Base-by-base conservation (phyloP, 495 filamentous ascomycete genomes). In the Sordaria brevicollis region DNA sequence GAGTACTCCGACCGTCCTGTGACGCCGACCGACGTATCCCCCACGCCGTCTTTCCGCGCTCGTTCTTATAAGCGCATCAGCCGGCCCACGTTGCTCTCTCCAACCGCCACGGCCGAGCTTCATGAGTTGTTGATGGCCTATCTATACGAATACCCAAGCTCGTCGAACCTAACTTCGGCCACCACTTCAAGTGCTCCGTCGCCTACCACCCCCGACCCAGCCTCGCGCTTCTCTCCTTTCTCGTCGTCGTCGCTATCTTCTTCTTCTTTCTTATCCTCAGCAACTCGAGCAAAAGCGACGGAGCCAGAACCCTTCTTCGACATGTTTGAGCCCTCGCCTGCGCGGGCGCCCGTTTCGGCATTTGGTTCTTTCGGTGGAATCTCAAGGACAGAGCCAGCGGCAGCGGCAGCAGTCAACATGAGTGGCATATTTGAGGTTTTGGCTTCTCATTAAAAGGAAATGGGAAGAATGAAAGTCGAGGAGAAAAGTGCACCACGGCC, bases 361-460 rank as follows among this genome's bases (percentile, higher is more conserved):
- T 72, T 74, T 8, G 49, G 25, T 62, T 62, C 49, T 62, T 31
- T 62, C 17, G 49, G 49, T 31, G 72, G 72, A 5, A 70, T 67
- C 31, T 35, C 68, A 19, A 70, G 67, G n/a, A 67, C 70, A 11
- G 70, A 65, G 13, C 72, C 49, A 31, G 49, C 49, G 17, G 49
- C 49, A 31, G 43, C 49, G 15, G 43, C 75, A 5, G 70, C 73
- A 65, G 69, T 70, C 35, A 77, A 75, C 68, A 80, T 81, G 68
- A 73, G 77, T 39, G 76, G 79, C 66, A 80, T 81, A 39, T 81
- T 81, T 70, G 79, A 81, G 69, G 73, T 76, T 69, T 67, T 77
- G 69, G 37, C 72, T 19, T 76, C 71, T 6, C 74, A 74, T 66
- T 78, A 70, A 72, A 13, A n/a, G n/a, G n/a, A n/a, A n/a, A n/a